Base-by-base conservation (phyloP, 73 alveolate species). In the Breviolum minutum region DNA sequence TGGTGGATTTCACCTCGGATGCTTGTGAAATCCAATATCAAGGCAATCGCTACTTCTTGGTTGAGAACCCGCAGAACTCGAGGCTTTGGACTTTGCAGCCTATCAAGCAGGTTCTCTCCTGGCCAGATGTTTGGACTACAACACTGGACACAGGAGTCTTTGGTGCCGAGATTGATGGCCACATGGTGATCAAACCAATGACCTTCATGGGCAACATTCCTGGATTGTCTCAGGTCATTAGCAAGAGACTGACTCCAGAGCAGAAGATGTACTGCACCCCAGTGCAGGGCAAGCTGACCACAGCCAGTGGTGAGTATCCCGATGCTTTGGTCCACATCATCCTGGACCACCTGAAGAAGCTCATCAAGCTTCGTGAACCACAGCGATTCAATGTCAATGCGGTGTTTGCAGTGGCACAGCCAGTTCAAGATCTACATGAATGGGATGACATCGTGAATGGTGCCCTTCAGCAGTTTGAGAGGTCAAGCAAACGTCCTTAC, bases 291-390 rank as follows among this genome's bases (percentile, higher is more conserved):
- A 24, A 48, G 10, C 5, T 60, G 60, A 83, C 89, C 1, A 30
- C 32, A 12, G 32, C 70, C 8, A 40, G 70, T 27, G 70, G 48
- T 9, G 89, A 30, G 70, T 81, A 81, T 61, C 92, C 92, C 0
- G 76, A 48, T 26, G 74, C 24, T 1, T 6, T 83, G 92, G 92
- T 83, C 24, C 76, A 48, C 60, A 83, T 74, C 92, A 83, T 83
- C 48, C 60, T 83, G 54, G 24, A 60, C 27, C 27, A 8, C 61
- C 92, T 83, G 27, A 5, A 61, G 19, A 10, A 9, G n/a, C n/a
- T 22, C 11, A 60, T 61, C 48, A 71, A 24, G 12, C 71, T 8
- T 1, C 60, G 74, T 2, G 92, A 83, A 48, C 92, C 92, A 20
- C 92, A 83, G 26, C 92, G 74, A 0, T 83, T 83, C n/a, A 74